These are phyloP conservation scores for Penicillium silybi DNA, from an alignment of 495 filamentous ascomycete species.

Conservation along the genomic window DNA sequence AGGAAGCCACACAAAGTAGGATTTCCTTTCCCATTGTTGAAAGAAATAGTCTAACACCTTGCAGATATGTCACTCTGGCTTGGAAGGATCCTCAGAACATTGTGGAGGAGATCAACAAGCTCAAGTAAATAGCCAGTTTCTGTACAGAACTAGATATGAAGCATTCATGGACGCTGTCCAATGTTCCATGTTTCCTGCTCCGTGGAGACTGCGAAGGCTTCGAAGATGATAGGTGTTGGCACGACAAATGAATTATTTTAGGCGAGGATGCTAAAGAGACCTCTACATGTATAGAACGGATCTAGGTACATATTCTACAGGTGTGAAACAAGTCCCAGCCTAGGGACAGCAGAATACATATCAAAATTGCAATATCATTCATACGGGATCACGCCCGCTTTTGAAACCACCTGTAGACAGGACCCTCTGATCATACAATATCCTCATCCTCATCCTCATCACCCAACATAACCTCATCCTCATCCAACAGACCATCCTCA, in stretches of 20 bases:
- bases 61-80: conserved; percentile 53
- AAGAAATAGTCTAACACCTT: no score
- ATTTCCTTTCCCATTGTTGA: no score
- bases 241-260: no score
- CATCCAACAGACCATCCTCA: conserved; percentile 45
- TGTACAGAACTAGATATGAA: neutral
- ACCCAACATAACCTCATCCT: conserved; percentile 38
- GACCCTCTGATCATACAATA: conserved; percentile 31
- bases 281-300: no score
- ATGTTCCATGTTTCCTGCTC: no score
- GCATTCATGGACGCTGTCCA: neutral
- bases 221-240: no score
- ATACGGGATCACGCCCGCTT: neutral
- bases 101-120: conserved; percentile 44
- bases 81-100: conserved; percentile 60
- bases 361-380: neutral
- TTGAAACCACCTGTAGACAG: neutral
- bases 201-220: no score
- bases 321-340: no score
- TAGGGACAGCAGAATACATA: no score
- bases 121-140: neutral
- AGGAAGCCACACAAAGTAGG: conserved; percentile 95
- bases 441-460: conserved; percentile 32
- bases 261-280: no score
- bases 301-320: no score